A percentile compares a stretch with the other conserved stretches of the same genome.
Conservation (phyloP, 768 basidiomycete genomes). For the Leucogyrophana mollusca region DNA sequence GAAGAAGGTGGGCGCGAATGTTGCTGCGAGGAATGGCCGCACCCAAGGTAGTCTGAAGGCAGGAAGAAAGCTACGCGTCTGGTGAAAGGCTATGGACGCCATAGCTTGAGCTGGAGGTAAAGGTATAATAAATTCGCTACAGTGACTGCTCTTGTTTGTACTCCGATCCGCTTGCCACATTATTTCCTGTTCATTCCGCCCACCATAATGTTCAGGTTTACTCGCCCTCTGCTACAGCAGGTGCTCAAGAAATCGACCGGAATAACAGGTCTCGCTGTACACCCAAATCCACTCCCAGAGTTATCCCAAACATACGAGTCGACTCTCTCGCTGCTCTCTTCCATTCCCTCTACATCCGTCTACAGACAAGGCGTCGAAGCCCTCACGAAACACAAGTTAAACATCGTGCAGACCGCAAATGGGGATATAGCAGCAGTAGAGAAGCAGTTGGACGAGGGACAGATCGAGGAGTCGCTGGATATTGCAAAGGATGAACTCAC, state of each 20-base stretch:
- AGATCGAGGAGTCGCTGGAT: constrained; percentile 83
- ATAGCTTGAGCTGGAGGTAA: constrained; percentile 26
- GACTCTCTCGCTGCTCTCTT: constrained; percentile 66
- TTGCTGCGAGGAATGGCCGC: constrained; percentile 7
- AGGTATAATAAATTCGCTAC: constrained; percentile 13
- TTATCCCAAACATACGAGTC: constrained; percentile 73
- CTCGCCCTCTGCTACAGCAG: constrained; percentile 66
- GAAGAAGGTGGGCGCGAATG: constrained; percentile 18
- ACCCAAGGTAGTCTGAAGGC: constrained; percentile 22
- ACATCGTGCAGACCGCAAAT: constrained; percentile 64
- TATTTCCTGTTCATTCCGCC: constrained; percentile 20
- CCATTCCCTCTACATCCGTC: constrained; percentile 78
- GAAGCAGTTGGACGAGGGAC: constrained; percentile 74
- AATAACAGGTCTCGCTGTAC: constrained; percentile 80
- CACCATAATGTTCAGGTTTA: constrained; percentile 69
- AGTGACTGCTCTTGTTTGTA: constrained; percentile 7
- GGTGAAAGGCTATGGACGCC: constrained; percentile 40
- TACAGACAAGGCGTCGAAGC: constrained; percentile 90
- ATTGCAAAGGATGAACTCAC: constrained; percentile 81
- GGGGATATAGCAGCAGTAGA: constrained; percentile 70
- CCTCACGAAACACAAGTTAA: constrained; percentile 77
- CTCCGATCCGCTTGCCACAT: neutral
- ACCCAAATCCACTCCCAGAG: constrained; percentile 80
- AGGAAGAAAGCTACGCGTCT: constrained; percentile 26
- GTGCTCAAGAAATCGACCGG: constrained; percentile 79